Percentiles rank a stretch among this genome's conserved stretches.
Conservation (phyloP, 208 protist species). For the Trypanosoma vivax region DNA sequence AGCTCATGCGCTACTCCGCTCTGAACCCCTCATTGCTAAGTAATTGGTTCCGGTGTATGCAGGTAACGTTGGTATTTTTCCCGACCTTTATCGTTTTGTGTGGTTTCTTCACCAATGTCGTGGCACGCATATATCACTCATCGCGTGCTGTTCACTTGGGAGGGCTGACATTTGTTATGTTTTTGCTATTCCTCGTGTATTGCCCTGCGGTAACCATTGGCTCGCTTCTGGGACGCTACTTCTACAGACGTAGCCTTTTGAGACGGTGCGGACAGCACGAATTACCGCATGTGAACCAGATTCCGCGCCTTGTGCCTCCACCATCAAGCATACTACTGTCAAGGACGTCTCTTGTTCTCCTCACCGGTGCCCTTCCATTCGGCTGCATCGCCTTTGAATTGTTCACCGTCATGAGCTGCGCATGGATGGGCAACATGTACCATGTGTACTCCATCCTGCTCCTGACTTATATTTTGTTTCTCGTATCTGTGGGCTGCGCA, state of each 20-base stretch:
- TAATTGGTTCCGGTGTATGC: conserved; percentile 47
- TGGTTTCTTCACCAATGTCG: conserved; percentile 62
- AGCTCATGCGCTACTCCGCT: conserved; percentile 48
- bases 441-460: conserved; percentile 95
- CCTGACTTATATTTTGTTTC: conserved; percentile 86
- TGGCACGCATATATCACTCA: conserved; percentile 75
- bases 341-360: conserved; percentile 29
- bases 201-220: conserved; percentile 87
- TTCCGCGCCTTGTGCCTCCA: conserved; percentile 87
- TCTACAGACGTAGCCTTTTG: conserved; percentile 20
- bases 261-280: conserved; percentile 7
- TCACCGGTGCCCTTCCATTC: conserved; percentile 92
- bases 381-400: conserved; percentile 94
- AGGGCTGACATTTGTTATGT: conserved; percentile 44
- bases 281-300: conserved; percentile 87
- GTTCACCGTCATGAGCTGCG: conserved; percentile 92
- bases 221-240: conserved; percentile 76
- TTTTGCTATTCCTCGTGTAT: conserved; percentile 74
- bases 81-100: conserved; percentile 29
- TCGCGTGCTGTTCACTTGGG: conserved; percentile 48
- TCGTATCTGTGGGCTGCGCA: conserved; percentile 86
- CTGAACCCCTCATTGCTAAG: conserved; percentile 12
- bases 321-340: conserved; percentile 48
- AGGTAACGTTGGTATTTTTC: conserved; percentile 66
- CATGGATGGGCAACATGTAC: conserved; percentile 97